Evolutionary conservation across 352 stramenopile genomes (phyloP), one percentile per base, ranked within the genome.

Genomic region (Hyaloperonospora arabidopsidis): DNA sequence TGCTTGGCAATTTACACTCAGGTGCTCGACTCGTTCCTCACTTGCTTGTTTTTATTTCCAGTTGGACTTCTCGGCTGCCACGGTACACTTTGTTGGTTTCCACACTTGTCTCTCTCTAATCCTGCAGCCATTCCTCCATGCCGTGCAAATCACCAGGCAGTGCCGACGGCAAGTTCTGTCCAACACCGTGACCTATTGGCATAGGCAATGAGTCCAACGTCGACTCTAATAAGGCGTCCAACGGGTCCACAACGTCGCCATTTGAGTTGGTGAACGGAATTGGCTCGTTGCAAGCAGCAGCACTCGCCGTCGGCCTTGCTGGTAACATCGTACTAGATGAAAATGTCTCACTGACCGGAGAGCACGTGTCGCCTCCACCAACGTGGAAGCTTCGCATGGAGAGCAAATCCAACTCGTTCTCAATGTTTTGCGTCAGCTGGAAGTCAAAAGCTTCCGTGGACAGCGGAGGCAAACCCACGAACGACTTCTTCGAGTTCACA

Each of bases 121-220:
- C 79, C 55, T 87, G 83, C 15, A 88, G 59, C 77, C 76, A 88
- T 38, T 87, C 81, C 46, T 91, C 75, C 75, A 89, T 87, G 22
- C 79, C 78, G 51, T 88, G 78, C 45, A 89, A 58, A 59, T 89
- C 81, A 5, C 75, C 74, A 45, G 79, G 77, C 28, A 87, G 59
- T 53, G 76, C 76, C 22, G 75, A 58, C 12, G 73, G 70, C 23
- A 85, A 50, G 15, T 60, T 65, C 34, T 66, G 38, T 38, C 74
- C 62, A 14, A 75, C 63, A 7, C 69, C 74, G 49, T 87, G 68
- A 15, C 76, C 75, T 48, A 87, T 86, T n/a, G 74, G 76, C 75
- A 89, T 85, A 8, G 77, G 75, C 46, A 87, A 51, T 34, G 66
- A 58, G 43, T 82, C 72, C 48, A 87, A 46, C 25, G 76, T 68